Evolutionary conservation across 148 eudicot genomes (phyloP).

Genomic region (Vaccinium macrocarpon): DNA sequence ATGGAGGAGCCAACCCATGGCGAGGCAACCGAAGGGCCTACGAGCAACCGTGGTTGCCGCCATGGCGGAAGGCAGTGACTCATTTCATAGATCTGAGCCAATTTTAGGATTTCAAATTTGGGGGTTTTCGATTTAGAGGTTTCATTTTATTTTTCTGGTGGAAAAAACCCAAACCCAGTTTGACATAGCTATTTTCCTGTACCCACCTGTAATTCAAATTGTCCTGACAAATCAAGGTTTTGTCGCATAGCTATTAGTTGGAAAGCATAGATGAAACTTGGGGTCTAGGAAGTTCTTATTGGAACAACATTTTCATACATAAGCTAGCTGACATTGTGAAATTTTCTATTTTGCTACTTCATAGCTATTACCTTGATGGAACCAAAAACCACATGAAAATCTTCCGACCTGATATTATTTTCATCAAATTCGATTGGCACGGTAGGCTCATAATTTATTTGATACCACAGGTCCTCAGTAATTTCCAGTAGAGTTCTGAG

Average conservation of each 20-base stretch:
- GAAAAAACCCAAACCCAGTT: no score
- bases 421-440: conserved; percentile 25
- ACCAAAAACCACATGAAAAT: conserved; percentile 29
- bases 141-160: no score
- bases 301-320: conserved; percentile 33
- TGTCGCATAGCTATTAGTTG: conserved; percentile 49
- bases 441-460: conserved; percentile 38
- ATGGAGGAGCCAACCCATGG: no score
- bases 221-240: conserved; percentile 48
- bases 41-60: no score
- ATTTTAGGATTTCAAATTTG: no score
- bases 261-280: conserved; percentile 56
- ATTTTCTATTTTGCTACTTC: background rate
- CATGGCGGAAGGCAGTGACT: no score
- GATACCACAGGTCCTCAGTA: conserved; percentile 49
- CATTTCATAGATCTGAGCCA: no score
- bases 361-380: conserved; percentile 28
- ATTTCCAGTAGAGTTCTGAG: conserved; percentile 43
- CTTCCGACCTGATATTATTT: conserved; percentile 18
- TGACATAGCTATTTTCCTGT: no score
- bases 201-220: conserved; percentile 50
- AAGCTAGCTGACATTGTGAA: background rate
- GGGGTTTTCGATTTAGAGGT: no score
- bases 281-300: conserved; percentile 13
- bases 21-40: no score